phyloP scores from a whole-genome alignment of 192 early-diverging fungal genomes.

The Coemansia sp. region DNA sequence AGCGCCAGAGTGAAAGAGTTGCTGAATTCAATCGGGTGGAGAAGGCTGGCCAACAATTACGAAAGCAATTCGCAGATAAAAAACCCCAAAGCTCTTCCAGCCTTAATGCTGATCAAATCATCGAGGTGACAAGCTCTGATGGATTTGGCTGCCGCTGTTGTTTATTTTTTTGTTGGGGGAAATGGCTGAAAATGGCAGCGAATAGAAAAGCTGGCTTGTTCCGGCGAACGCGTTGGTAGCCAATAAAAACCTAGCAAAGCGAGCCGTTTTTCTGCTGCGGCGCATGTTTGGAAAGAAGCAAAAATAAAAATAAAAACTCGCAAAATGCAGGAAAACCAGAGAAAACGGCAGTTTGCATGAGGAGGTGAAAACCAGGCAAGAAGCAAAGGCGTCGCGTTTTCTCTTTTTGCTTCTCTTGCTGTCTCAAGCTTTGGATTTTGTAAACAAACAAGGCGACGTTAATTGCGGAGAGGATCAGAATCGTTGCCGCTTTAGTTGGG shows the following conservation, averaged over 20 bases:
- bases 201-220: too few species aligned
- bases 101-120: background rate
- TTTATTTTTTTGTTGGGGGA: slow-evolving; percentile 18
- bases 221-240: background rate
- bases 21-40: background rate
- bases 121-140: too few species aligned
- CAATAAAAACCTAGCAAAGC: background rate
- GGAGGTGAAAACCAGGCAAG: too few species aligned
- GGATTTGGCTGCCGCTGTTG: too few species aligned
- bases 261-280: background rate
- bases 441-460: slow-evolving; percentile 15
- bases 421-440: slow-evolving; percentile 14
- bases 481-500: background rate
- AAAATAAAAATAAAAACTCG: background rate
- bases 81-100: background rate
- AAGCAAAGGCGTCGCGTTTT: background rate
- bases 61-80: too few species aligned
- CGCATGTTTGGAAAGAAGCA: too few species aligned
- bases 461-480: slow-evolving; percentile 11
- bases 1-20: background rate
- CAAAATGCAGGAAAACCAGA: background rate
- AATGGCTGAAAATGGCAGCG: background rate
- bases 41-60: background rate
- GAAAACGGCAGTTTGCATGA: background rate
- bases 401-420: slow-evolving; percentile 15